These are phyloP conservation scores for Peribolospora baueri DNA, from an alignment of 768 basidiomycete species.

Conservation along the genomic window DNA sequence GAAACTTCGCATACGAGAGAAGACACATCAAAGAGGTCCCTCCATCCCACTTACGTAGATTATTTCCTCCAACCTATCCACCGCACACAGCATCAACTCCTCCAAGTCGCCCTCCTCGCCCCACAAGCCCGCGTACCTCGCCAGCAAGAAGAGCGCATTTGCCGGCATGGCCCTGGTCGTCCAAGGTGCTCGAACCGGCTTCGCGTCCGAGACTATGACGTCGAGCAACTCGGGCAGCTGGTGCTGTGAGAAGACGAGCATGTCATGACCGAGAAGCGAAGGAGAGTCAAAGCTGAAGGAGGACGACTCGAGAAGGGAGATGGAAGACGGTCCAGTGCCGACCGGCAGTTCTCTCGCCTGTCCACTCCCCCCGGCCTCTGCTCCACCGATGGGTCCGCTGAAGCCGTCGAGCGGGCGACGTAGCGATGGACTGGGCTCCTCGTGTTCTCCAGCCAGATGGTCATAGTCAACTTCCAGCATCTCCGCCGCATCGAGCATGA, in stretches of 20 bases:
- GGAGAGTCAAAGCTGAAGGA: constrained; percentile 33
- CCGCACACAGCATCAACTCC: constrained; percentile 69
- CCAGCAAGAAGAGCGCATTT: constrained; percentile 67
- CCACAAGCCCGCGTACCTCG: constrained; percentile 75
- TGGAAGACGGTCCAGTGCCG: background rate
- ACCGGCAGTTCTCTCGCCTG: constrained; percentile 15
- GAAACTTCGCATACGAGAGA: background rate
- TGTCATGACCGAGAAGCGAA: constrained; percentile 46
- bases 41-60: constrained; percentile 46
- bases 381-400: constrained; percentile 25
- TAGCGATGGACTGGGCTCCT: too few species aligned
- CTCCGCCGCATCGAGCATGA: too few species aligned
- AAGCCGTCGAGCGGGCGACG: constrained; percentile 75
- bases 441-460: too few species aligned
- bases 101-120: constrained; percentile 82
- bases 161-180: constrained; percentile 46
- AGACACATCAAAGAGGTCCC: background rate
- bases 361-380: background rate
- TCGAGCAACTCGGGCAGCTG: constrained; percentile 54
- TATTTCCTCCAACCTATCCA: constrained; percentile 72
- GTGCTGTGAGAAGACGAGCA: constrained; percentile 78
- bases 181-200: constrained; percentile 19
- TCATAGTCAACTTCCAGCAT: too few species aligned
- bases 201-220: constrained; percentile 53
- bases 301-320: constrained; percentile 11